Percentiles rank a stretch among this genome's conserved stretches.
phyloP scores from a whole-genome alignment of 305 asterid genomes.

The Plantago rigida region DNA sequence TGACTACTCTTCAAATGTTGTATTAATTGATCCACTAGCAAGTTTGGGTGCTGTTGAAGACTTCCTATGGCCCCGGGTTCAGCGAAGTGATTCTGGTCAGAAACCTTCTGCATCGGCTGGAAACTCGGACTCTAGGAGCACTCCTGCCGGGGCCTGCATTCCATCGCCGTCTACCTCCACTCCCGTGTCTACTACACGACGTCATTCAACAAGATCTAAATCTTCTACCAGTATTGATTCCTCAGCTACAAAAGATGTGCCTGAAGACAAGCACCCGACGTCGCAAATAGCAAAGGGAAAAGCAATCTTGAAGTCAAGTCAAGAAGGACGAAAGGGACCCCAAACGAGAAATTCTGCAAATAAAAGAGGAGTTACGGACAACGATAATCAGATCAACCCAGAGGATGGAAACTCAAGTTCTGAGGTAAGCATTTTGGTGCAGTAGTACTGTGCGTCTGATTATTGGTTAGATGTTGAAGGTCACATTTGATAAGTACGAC shows the following conservation, averaged over 20 bases:
- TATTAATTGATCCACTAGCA: slow-evolving; percentile 85
- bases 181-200: slow-evolving; percentile 54
- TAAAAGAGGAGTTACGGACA: slow-evolving; percentile 72
- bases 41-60: slow-evolving; percentile 95
- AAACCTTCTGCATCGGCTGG: slow-evolving; percentile 55
- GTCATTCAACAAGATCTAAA: slow-evolving; percentile 69
- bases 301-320: slow-evolving; percentile 66
- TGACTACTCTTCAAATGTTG: slow-evolving; percentile 91
- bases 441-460: too few species aligned
- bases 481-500: too few species aligned
- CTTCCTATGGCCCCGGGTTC: slow-evolving; percentile 91
- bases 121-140: slow-evolving; percentile 53
- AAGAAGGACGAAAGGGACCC: slow-evolving; percentile 76
- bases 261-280: slow-evolving; percentile 50
- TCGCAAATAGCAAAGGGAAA: slow-evolving; percentile 83
- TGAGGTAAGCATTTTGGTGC: slow-evolving; percentile 49
- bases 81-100: slow-evolving; percentile 67
- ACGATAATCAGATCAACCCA: slow-evolving; percentile 65
- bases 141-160: slow-evolving; percentile 43
- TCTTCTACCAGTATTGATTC: slow-evolving; percentile 58
- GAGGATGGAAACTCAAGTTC: slow-evolving; percentile 71
- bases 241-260: slow-evolving; percentile 46
- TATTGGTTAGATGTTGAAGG: too few species aligned
- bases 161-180: slow-evolving; percentile 58
- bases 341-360: slow-evolving; percentile 83